Evolutionary conservation across 305 asterid species (phyloP), one percentile per base, ranked within the genome.

Genomic region (Fraxinus angustifolia): DNA sequence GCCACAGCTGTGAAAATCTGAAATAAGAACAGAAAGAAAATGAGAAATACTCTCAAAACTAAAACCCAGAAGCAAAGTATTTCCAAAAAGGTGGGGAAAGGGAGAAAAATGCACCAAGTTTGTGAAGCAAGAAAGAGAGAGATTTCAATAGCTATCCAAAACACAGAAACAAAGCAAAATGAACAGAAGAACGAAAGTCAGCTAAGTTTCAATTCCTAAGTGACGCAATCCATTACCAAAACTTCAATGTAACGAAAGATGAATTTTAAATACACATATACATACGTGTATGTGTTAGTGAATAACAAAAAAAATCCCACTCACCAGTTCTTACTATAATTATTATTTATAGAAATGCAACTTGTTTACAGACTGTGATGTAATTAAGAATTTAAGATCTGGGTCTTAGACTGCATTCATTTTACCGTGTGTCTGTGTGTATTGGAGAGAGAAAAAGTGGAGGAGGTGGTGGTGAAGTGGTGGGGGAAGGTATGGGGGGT

Each of bases 101-200:
- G 26, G 77, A 14, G 45, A 35, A 30, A 82, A 85, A 33, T 68
- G 75, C 75, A 81, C 81, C 71, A 71, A 33, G 77, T 70, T 31
- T 77, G 67, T 77, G 79, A 45, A 82, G 38, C 60, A 72, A 11
- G 16, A 80, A 72, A 40, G 50, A 78, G 53, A 80, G 45, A 40
- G 70, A 82, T 60, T 76, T 82, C 75, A 58, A 77, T 19, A 68
- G 85, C 85, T 83, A 80, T 65, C 48, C 82, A 77, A 84, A 77
- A 73, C 88, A 85, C 87, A 81, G 84, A 86, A 86, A 53, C 81
- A 45, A 79, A 45, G 82, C 36, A 34, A 78, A 74, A 83, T 60
- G 40, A 35, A 74, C 26, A 48, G 67, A 21, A 53, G 16, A 6
- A 21, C 35, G 6, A 75, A 81, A 67, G 19, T 67, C 2, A n/a